Evolutionary conservation across 345 rosid species (phyloP).

Genomic region (Gynandropsis gynandra): DNA sequence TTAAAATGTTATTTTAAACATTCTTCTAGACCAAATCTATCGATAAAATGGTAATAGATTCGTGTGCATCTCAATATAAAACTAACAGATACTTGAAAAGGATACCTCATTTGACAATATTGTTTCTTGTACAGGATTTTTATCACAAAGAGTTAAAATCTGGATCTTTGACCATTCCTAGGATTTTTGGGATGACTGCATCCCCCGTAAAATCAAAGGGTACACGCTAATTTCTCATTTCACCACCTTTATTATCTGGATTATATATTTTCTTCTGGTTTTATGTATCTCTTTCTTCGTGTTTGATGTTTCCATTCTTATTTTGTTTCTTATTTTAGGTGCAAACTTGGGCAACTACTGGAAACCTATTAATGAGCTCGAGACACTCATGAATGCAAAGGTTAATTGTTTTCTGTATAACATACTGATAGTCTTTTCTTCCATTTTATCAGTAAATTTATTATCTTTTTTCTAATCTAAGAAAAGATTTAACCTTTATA

Average conservation of each 20-base stretch:
- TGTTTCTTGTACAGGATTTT: constrained; percentile 52
- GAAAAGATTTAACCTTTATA: neutral
- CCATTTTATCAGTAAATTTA: constrained; percentile 3
- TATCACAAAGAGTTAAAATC: constrained; percentile 43
- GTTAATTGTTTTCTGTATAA: constrained; percentile 32
- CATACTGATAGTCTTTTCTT: constrained; percentile 1
- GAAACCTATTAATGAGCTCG: constrained; percentile 55
- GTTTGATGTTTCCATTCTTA: neutral
- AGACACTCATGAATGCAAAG: constrained; percentile 75
- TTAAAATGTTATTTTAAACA: too few relatives aligned
- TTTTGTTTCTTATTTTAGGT: constrained; percentile 32
- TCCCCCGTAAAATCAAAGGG: constrained; percentile 83
- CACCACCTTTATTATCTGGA: constrained; percentile 1
- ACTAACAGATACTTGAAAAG: neutral
- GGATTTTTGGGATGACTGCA: constrained; percentile 93
- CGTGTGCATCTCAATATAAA: too few relatives aligned
- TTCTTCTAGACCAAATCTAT: too few relatives aligned
- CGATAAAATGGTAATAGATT: too few relatives aligned
- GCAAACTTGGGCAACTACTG: constrained; percentile 34
- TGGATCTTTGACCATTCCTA: constrained; percentile 40
- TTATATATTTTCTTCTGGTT: neutral
- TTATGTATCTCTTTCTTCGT: neutral
- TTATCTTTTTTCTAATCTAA: neutral
- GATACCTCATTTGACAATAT: constrained; percentile 5
- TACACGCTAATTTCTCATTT: constrained; percentile 20